A percentile compares a stretch with the other conserved stretches of the same genome.
phyloP scores from a whole-genome alignment of 108 stramenopile genomes.

The Conticribra weissflogii region DNA sequence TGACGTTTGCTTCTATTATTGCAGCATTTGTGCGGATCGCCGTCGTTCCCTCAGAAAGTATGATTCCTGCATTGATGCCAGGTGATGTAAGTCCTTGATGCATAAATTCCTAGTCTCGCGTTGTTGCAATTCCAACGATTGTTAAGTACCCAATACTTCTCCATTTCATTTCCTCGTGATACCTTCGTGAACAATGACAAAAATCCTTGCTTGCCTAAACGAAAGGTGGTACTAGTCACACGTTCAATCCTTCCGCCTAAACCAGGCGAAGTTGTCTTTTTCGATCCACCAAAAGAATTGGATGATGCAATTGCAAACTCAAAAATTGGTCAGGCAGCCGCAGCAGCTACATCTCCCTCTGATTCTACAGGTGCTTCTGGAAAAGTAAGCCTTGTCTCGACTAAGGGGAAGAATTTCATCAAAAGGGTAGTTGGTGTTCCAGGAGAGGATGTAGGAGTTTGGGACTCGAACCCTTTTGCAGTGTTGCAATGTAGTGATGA shows the following conservation, averaged over 20 bases:
- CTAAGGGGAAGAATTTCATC: conserved; percentile 64
- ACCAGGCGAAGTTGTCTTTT: conserved; percentile 62
- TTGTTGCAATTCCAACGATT: neutral
- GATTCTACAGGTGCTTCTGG: neutral
- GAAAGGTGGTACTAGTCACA: conserved; percentile 61
- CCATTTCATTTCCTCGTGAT: neutral
- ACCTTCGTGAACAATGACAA: neutral
- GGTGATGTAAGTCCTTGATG: conserved; percentile 40
- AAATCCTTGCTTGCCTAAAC: no score
- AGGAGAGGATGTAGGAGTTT: conserved; percentile 57
- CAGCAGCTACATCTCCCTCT: conserved; percentile 1
- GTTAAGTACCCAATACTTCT: no score
- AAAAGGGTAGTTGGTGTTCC: conserved; percentile 66
- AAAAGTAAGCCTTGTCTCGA: conserved; percentile 33
- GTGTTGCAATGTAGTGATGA: conserved; percentile 14
- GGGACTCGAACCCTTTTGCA: conserved; percentile 54
- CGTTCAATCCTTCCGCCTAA: conserved; percentile 49
- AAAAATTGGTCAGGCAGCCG: conserved; percentile 40
- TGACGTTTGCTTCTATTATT: conserved; percentile 48
- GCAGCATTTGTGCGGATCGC: conserved; percentile 47
- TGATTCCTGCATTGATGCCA: conserved; percentile 59
- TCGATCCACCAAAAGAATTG: conserved; percentile 60
- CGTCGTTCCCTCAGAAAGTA: conserved; percentile 56
- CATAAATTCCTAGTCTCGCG: neutral
- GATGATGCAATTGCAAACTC: conserved; percentile 47